Conservation (phyloP, 78 protist genomes). For the Planoprotostelium fungivorum region DNA sequence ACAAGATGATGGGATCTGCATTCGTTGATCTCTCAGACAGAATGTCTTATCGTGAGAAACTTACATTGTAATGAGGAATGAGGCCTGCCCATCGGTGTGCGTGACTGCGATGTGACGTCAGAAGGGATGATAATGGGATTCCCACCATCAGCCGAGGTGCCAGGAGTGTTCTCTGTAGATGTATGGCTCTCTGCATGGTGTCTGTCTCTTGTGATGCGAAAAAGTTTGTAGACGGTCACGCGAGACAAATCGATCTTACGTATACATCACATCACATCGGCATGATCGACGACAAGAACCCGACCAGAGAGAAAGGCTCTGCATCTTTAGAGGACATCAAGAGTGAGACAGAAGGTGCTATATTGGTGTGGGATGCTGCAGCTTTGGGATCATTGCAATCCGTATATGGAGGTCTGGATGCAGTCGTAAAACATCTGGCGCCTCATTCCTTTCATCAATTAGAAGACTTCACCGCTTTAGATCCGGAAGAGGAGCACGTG, state of each 20-base stretch:
- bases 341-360: neutral
- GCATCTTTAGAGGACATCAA: neutral
- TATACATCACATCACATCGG: neutral
- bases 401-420: neutral
- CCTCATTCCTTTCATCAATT: neutral
- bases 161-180: too few species aligned
- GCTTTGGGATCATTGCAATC: neutral
- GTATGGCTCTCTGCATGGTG: too few species aligned
- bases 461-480: neutral
- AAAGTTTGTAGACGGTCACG: too few species aligned
- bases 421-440: neutral
- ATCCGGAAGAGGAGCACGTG: too few species aligned
- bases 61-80: neutral
- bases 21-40: neutral
- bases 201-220: too few species aligned
- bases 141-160: too few species aligned
- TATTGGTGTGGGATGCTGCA: neutral
- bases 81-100: neutral
- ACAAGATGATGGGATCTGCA: neutral
- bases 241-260: too few species aligned
- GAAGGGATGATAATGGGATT: too few species aligned
- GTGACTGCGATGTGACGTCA: too few species aligned
- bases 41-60: neutral
- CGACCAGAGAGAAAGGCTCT: neutral
- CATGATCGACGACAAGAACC: neutral